Evolutionary conservation across 2,329 filamentous ascomycete species (phyloP), one percentile per base, ranked within the genome.

Genomic region (Alternaria gaisen): DNA sequence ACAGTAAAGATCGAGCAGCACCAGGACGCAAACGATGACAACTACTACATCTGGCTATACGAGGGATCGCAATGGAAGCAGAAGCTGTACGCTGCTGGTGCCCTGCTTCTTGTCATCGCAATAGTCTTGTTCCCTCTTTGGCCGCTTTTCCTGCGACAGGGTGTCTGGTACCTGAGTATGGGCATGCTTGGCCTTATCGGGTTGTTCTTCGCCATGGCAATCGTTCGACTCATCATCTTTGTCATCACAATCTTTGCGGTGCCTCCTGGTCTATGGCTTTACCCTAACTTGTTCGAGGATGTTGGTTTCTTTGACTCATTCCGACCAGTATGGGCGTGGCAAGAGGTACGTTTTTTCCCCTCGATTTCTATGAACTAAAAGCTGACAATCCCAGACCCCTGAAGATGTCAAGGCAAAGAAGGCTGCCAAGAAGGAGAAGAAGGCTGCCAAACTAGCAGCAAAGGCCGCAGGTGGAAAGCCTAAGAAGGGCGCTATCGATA

Each of bases 301-400:
- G 95, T 99, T 28, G 97, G 94, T 8, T 98, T 99, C 82, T 91
- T 99, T 80, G 95, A 99, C 78, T 96, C 92, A 74, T 99, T 99
- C 86, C 90, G 90, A 75, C 95, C 95, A 20, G 82, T 97, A 6
- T 99, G 95, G 94, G 95, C 93, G 61, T 99, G 95, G 95, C 95
- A 99, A 79, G 94, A 97, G 87, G 93, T 96, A 69, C 30, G 71
- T 60, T 32, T 18, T n/a, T 12, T 20, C 20, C 12, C 38, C n/a
- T 18, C 12, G 7, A 30, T 2, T 30, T 30, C 9, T 20, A 16
- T n/a, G 40, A 14, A 26, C 16, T 8, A 12, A 11, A 22, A 47
- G 57, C 62, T 44, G 64, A 34, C 1, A 5, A 5, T n/a, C 12
- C 0, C 42, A 78, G 77, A 79, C 74, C 11, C 69, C 73, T 51